phyloP scores from a whole-genome alignment of 768 basidiomycete genomes.

The Mycena chlorophos region DNA sequence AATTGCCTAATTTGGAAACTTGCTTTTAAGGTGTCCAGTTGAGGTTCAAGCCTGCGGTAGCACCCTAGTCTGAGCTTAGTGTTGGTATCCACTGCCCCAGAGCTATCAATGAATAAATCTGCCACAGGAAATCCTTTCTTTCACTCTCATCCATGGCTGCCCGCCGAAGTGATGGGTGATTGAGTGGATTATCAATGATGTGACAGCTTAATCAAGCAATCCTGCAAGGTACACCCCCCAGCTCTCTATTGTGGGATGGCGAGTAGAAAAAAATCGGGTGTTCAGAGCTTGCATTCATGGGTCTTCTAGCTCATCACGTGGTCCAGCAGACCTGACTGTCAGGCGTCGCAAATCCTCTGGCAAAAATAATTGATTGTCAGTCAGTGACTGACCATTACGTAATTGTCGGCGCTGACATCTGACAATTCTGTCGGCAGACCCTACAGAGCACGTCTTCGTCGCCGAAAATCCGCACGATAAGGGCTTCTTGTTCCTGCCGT shows the following conservation, averaged over 20 bases:
- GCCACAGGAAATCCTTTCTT: too few relatives aligned
- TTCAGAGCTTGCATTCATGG: background rate
- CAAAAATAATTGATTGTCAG: background rate
- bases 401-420: background rate
- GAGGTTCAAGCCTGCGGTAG: background rate
- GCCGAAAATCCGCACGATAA: too few relatives aligned
- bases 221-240: too few relatives aligned
- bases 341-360: background rate
- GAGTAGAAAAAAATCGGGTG: too few relatives aligned
- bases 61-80: background rate
- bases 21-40: background rate
- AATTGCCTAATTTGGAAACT: constrained; percentile 3
- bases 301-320: background rate
- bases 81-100: background rate
- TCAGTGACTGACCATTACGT: background rate
- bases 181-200: too few relatives aligned
- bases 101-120: too few relatives aligned
- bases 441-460: too few relatives aligned
- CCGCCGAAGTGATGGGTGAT: too few relatives aligned
- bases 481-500: too few relatives aligned
- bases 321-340: background rate
- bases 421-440: background rate
- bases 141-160: too few relatives aligned
- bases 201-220: too few relatives aligned
- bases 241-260: too few relatives aligned